Evolutionary conservation across 768 basidiomycete genomes (phyloP), one percentile per base, ranked within the genome.

Genomic region (Chalciporus chontae): DNA sequence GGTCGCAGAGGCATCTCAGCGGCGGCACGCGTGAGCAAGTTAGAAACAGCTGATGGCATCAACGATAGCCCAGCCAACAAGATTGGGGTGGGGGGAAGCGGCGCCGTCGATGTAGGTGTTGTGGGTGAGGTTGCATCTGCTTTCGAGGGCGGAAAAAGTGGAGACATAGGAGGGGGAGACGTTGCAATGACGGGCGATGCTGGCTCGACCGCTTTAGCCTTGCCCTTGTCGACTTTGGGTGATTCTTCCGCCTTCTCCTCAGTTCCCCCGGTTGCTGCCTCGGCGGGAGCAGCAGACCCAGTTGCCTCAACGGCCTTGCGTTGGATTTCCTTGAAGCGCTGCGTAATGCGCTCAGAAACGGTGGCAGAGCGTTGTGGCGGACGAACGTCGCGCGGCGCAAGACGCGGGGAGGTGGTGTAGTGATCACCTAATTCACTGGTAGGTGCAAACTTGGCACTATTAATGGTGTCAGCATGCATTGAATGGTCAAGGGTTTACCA

Each of bases 391-490:
- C 69, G 73, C 5, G 88, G 85, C 6, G 74, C 71, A 9, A 83
- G 65, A 47, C 80, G 78, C 9, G 91, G 89, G 15, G 91, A 92
- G n/a, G 75, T 77, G 2, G 92, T 93, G 66, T 87, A 93, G 54
- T 80, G 84, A 68, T 94, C 91, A 31, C 74, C 70, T 13, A 73
- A 57, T 44, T 77, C 77, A 40, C 71, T 69, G 60, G 78, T 84
- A 7, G 93, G 93, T 6, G 91, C 90, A 61, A 95, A 95, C 61
- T 90, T 91, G 37, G 81, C 89, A 66, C 93, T 95, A 61, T 45
- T 34, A 51, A 53, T 54, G 48, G 52, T 47, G 32, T 56, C 23
- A 63, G 50, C 13, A 32, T 24, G 21, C 3, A 29, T 9, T 7
- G n/a, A 11, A 31, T 23, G 38, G 43, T 45, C 26, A 39, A 44